phyloP scores from a whole-genome alignment of 2,329 filamentous ascomycete species.

The Proliferodiscus dingleyae region DNA sequence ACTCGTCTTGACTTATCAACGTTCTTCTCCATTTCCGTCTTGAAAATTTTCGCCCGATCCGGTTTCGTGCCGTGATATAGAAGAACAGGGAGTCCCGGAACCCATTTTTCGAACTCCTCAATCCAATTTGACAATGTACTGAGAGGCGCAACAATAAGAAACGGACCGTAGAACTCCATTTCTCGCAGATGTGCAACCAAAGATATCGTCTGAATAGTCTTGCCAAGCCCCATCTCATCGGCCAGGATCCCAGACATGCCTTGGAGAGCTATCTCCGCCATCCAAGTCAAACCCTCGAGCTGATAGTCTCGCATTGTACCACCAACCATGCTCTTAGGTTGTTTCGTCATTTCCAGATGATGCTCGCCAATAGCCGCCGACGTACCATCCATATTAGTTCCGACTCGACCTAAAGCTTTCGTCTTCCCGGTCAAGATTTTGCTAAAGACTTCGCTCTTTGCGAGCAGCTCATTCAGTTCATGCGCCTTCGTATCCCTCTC shows the following conservation, averaged over 20 bases:
- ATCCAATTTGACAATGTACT: slow-evolving; percentile 96
- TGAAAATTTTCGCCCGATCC: slow-evolving; percentile 71
- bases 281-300: slow-evolving; percentile 90
- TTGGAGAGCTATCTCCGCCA: slow-evolving; percentile 60
- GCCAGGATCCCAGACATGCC: slow-evolving; percentile 60
- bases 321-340: slow-evolving; percentile 78
- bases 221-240: slow-evolving; percentile 59
- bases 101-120: slow-evolving; percentile 88
- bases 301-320: slow-evolving; percentile 94
- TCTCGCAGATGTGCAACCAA: slow-evolving; percentile 74
- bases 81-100: slow-evolving; percentile 79
- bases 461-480: slow-evolving; percentile 54
- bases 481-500: slow-evolving; percentile 55
- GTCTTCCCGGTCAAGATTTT: slow-evolving; percentile 62
- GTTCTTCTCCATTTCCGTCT: slow-evolving; percentile 63
- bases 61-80: slow-evolving; percentile 84
- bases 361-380: slow-evolving; percentile 49
- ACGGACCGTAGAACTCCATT: slow-evolving; percentile 81
- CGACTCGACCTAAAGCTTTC: slow-evolving; percentile 56
- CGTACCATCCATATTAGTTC: slow-evolving; percentile 55
- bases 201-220: slow-evolving; percentile 49
- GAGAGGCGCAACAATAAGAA: slow-evolving; percentile 82
- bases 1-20: slow-evolving; percentile 53
- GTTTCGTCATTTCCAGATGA: slow-evolving; percentile 73
- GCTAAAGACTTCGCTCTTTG: slow-evolving; percentile 56